Conservation (phyloP, 1,284 basidiomycete species). For the Sporisorium graminicola region DNA sequence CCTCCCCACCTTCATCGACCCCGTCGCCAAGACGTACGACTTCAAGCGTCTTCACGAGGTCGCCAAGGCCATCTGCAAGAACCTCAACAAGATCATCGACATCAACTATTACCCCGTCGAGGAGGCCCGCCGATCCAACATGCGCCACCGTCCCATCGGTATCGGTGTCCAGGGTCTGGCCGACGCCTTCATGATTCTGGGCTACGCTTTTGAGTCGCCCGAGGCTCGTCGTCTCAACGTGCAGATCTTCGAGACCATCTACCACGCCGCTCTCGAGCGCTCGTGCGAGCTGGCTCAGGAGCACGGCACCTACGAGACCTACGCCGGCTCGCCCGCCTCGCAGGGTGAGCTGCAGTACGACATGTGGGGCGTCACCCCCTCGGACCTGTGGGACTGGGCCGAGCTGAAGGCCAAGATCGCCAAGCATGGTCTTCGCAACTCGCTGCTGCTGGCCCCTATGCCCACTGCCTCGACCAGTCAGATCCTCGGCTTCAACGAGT, state of each 20-base stretch:
- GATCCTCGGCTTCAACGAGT: slow-evolving; percentile 98
- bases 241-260: slow-evolving; percentile 99
- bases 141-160: slow-evolving; percentile 97
- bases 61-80: slow-evolving; percentile 77
- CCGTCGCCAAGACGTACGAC: slow-evolving; percentile 74
- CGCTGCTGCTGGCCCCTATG: slow-evolving; percentile 95
- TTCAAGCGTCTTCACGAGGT: slow-evolving; percentile 96
- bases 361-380: slow-evolving; percentile 92
- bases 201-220: slow-evolving; percentile 92
- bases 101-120: slow-evolving; percentile 91
- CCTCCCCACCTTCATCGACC: slow-evolving; percentile 76
- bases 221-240: slow-evolving; percentile 90
- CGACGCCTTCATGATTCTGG: slow-evolving; percentile 97
- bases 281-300: slow-evolving; percentile 87
- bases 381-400: slow-evolving; percentile 95
- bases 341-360: slow-evolving; percentile 93
- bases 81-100: slow-evolving; percentile 95
- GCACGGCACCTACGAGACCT: slow-evolving; percentile 91
- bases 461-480: slow-evolving; percentile 98
- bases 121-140: slow-evolving; percentile 92
- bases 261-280: slow-evolving; percentile 93
- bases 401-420: slow-evolving; percentile 88
- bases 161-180: slow-evolving; percentile 98
- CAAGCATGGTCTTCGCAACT: slow-evolving; percentile 89
- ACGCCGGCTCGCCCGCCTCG: slow-evolving; percentile 88